Evolutionary conservation across 139 green algal genomes (phyloP), one percentile per base, ranked within the genome.

Genomic region (Coccomyxa sp.): DNA sequence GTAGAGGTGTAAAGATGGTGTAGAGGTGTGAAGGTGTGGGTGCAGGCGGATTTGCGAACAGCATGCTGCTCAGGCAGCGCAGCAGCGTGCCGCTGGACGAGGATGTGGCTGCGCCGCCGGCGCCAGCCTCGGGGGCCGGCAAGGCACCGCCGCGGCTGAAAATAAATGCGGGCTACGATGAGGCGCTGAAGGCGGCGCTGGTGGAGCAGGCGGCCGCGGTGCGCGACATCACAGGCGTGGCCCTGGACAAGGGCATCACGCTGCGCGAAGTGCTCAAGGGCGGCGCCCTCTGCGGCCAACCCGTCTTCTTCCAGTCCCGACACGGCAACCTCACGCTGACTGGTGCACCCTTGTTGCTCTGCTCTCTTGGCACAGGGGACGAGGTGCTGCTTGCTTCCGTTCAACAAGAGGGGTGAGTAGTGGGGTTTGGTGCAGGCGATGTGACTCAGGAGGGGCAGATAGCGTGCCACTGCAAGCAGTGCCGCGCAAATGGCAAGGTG

Each of bases 251-350:
- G 77, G 58, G 60, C 63, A 30, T 88, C 23, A 60, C 45, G 59
- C 74, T 93, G 85, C 84, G 85, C 67, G 78, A 82, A 38, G 58
- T 92, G 58, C 82, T 93, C 25, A 85, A 84, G 25, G 88, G 86
- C 17, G 84, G 79, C 14, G 67, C 86, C 15, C 79, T 93, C 71
- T 77, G 79, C 21, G 85, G 84, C 11, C 81, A 88, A 82, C 78
- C 81, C 18, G 82, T 92, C 17, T 66, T 86, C 12, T 93, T 86
- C 58, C 83, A 76, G n/a, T 51, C 67, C 45, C 67, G 68, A 58
- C 57, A 83, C 16, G 27, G 58, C 31, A 16, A 58, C n/a, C n/a
- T 74, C 28, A 58, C 58, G 79, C 13, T 77, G 14, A 23, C 13
- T 1, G 79, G 79, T 77, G 60, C 32, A 66, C 31, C 78, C n/a